phyloP scores from a whole-genome alignment of 1,139 yeast genomes.

The Suhomyces anneliseae region DNA sequence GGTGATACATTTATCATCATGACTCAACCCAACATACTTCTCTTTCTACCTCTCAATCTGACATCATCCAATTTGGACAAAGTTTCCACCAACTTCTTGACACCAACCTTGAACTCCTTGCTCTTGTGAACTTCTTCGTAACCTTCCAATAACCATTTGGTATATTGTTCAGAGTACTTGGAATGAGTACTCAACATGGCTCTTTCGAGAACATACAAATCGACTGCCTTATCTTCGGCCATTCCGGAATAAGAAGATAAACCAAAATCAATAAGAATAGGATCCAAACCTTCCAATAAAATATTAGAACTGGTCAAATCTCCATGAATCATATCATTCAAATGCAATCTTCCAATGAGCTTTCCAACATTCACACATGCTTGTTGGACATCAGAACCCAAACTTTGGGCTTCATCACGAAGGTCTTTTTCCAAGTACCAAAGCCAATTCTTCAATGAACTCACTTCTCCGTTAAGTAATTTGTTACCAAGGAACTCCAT shows the following conservation, averaged over 20 bases:
- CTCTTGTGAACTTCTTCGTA: slow-evolving; percentile 48
- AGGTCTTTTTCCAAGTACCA: slow-evolving; percentile 56
- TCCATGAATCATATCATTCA: slow-evolving; percentile 84
- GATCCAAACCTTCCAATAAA: slow-evolving; percentile 48
- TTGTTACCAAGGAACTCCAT: slow-evolving; percentile 71
- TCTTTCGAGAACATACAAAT: slow-evolving; percentile 87
- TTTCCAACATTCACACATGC: slow-evolving; percentile 60
- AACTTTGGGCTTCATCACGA: slow-evolving; percentile 19
- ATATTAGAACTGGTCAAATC: slow-evolving; percentile 92
- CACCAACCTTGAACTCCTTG: slow-evolving; percentile 31
- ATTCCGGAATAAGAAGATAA: slow-evolving; percentile 73
- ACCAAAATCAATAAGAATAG: slow-evolving; percentile 89
- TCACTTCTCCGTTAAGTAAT: slow-evolving; percentile 46
- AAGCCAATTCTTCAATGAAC: slow-evolving; percentile 69
- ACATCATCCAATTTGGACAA: slow-evolving; percentile 74
- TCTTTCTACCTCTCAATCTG: slow-evolving; percentile 86
- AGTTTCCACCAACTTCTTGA: slow-evolving; percentile 54
- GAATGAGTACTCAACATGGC: slow-evolving; percentile 94
- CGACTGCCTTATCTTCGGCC: slow-evolving; percentile 95
- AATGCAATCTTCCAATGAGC: slow-evolving; percentile 71
- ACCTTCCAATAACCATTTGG: slow-evolving; percentile 72
- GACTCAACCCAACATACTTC: slow-evolving; percentile 82
- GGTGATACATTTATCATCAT: background rate
- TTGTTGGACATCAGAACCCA: slow-evolving; percentile 36
- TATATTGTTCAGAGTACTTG: slow-evolving; percentile 60